Conservation (phyloP, 1,284 basidiomycete species). For the Ceratobasidium sp. region DNA sequence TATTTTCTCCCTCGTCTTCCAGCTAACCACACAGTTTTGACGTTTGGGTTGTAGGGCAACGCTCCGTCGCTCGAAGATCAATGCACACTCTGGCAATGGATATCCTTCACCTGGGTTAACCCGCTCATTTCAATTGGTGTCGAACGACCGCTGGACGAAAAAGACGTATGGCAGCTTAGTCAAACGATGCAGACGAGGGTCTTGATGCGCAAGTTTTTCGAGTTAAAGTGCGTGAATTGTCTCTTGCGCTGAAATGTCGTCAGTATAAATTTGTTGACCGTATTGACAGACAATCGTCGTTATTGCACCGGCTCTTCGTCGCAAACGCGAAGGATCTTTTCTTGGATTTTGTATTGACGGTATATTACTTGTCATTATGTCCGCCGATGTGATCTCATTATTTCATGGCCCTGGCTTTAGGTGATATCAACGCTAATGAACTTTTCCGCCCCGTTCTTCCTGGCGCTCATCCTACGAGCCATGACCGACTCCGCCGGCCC, state of each 20-base stretch:
- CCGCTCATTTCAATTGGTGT: slow-evolving; percentile 41
- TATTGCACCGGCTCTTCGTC: slow-evolving; percentile 24
- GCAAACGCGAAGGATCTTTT: slow-evolving; percentile 45
- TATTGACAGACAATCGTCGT: slow-evolving; percentile 20
- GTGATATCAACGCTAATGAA: slow-evolving; percentile 24
- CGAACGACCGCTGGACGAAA: slow-evolving; percentile 28
- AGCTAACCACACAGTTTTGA: not conserved
- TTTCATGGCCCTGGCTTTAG: not conserved
- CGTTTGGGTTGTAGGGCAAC: slow-evolving; percentile 1
- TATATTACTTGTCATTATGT: not conserved
- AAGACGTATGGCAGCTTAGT: slow-evolving; percentile 45
- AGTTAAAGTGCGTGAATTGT: not conserved
- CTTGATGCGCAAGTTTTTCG: slow-evolving; percentile 37
- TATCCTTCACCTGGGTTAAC: slow-evolving; percentile 40
- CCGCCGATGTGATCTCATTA: not conserved
- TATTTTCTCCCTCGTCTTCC: slow-evolving; percentile 59
- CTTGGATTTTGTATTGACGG: slow-evolving; percentile 26
- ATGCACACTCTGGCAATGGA: slow-evolving; percentile 37
- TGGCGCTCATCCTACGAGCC: slow-evolving; percentile 16
- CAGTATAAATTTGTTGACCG: not conserved
- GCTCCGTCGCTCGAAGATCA: slow-evolving; percentile 41
- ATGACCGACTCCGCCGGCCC: slow-evolving; percentile 6
- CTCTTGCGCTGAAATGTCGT: not conserved
- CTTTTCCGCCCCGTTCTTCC: slow-evolving; percentile 38
- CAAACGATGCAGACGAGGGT: slow-evolving; percentile 25